A percentile compares a stretch with the other conserved stretches of the same genome.
Evolutionary conservation across 176 grass and related monocot species (phyloP).

Genomic region (Luzula sylvatica): DNA sequence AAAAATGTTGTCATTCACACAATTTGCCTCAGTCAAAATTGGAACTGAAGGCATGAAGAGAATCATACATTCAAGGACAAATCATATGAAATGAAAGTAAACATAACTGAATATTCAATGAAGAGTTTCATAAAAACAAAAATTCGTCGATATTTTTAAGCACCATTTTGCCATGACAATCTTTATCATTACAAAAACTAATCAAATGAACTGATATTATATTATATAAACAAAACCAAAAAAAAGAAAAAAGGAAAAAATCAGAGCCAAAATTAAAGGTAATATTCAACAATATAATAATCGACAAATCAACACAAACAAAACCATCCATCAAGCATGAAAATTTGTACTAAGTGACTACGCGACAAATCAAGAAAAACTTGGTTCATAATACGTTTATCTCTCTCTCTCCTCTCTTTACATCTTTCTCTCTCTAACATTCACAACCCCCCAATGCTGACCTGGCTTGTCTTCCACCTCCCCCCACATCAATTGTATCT

Average conservation of each 20-base stretch:
- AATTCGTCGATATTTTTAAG: no score
- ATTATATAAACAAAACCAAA: slow-evolving; percentile 21
- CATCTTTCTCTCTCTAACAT: slow-evolving; percentile 51
- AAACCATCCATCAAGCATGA: slow-evolving; percentile 13
- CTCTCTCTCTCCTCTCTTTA: slow-evolving; percentile 5
- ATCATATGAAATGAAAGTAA: no score
- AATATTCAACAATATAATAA: slow-evolving; percentile 22
- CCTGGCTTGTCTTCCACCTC: slow-evolving; percentile 49
- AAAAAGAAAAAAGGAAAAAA: slow-evolving; percentile 10
- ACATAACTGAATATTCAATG: no score
- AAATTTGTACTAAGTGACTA: slow-evolving; percentile 19
- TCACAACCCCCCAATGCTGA: slow-evolving; percentile 61
- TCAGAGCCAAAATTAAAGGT: neutral
- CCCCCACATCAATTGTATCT: slow-evolving; percentile 69
- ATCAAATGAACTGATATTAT: no score
- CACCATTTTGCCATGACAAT: no score
- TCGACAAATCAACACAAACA: slow-evolving; percentile 8
- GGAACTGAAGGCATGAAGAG: slow-evolving; percentile 16
- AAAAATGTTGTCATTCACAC: neutral
- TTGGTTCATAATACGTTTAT: slow-evolving; percentile 9
- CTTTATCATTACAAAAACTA: no score
- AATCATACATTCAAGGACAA: neutral
- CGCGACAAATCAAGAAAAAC: slow-evolving; percentile 19
- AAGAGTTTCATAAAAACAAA: no score
- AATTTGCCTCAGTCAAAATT: neutral